Evolutionary conservation across 352 stramenopile genomes (phyloP), one percentile per base, ranked within the genome.

Genomic region (Achlya hypogyna): DNA sequence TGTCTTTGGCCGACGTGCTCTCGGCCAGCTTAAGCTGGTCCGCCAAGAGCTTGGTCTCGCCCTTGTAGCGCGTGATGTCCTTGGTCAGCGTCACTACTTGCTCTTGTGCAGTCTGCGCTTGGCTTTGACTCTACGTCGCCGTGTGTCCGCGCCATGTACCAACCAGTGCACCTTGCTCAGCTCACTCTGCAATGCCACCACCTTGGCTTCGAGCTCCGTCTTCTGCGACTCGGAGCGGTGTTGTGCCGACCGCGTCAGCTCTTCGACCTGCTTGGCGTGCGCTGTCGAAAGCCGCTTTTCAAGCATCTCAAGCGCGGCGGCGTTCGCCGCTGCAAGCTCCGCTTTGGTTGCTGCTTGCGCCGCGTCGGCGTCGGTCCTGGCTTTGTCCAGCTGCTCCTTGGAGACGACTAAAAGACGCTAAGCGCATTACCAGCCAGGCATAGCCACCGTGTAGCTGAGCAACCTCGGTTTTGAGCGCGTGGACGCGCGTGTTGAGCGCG

Each of bases 11-110:
- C 5, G 53, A 51, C 14, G 69, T 38, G 1, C 42, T 51, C 23
- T 58, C 52, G 40, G 58, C 65, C 29, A 60, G 49, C 27, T 77
- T 65, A 6, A 67, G 34, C 51, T 77, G 69, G 0, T 32, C 25
- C 23, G 47, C 27, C 2, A 53, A 54, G 25, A 23, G n/a, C 38
- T 63, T 52, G 8, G 4, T 27, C n/a, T 65, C 51, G 0, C 40
- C 64, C 9, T 53, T 4, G n/a, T 23, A n/a, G 8, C 34, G 42
- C 42, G 27, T 47, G 1, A 29, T 28, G 27, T 59, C 28, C 8
- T 51, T 5, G 62, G 53, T 40, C 2, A 8, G 45, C 1, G 20
- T 10, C n/a, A 42, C 10, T 6, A 35, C 12, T 18, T 45, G 38
- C 12, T 45, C 38, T 18, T 45, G 38, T 9, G 38, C 38, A 1